Conservation (phyloP, 345 rosid species). For the Citrus sinensis region DNA sequence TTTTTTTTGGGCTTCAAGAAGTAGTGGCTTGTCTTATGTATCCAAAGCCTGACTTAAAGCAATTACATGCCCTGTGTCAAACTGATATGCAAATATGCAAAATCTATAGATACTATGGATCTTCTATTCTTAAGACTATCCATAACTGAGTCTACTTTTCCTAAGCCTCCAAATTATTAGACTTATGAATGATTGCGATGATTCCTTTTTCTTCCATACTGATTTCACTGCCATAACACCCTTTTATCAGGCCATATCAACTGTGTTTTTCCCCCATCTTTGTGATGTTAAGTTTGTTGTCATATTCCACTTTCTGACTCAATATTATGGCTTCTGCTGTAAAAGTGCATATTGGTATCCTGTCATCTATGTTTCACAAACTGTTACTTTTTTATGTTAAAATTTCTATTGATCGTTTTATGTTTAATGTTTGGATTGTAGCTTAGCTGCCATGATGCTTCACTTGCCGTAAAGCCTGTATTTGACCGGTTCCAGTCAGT, state of each 20-base stretch:
- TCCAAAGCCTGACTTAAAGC: neutral
- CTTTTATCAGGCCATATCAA: neutral
- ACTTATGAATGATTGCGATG: neutral
- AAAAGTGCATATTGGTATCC: neutral
- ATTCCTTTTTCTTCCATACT: neutral
- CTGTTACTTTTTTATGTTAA: slow-evolving; percentile 2
- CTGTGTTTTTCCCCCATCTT: neutral
- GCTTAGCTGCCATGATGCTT: slow-evolving; percentile 99
- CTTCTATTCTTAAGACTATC: neutral
- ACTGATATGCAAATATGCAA: neutral
- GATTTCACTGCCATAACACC: neutral
- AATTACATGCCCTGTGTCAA: neutral
- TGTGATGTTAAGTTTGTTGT: no score
- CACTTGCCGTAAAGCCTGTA: slow-evolving; percentile 96
- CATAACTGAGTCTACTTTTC: neutral
- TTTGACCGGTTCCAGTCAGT: slow-evolving; percentile 98
- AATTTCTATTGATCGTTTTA: neutral
- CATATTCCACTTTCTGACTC: neutral
- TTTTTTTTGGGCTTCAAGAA: neutral
- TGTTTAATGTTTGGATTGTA: slow-evolving; percentile 27
- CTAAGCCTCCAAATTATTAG: neutral
- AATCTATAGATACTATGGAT: neutral
- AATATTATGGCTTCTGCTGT: slow-evolving; percentile 7
- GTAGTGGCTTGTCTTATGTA: neutral
- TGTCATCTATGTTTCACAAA: neutral